Base-by-base conservation (phyloP, 2,329 filamentous ascomycete species). In the Macrophomina phaseolina region DNA sequence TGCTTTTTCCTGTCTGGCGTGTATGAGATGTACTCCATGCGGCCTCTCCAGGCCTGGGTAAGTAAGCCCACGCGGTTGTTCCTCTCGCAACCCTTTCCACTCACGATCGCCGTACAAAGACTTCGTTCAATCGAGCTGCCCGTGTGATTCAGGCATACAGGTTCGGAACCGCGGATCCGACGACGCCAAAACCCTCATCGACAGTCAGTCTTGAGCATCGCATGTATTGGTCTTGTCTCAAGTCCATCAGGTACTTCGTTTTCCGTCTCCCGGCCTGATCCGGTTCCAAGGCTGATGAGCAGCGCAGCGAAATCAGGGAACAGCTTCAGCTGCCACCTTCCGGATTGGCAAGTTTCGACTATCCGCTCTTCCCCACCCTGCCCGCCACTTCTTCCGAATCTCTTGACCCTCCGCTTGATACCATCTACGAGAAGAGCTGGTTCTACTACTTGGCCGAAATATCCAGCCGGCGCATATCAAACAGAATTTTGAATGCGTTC, bases 151-250 rank as follows among this genome's bases (percentile, higher is more conserved):
- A 56, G n/a, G 28, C 55, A 11, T 52, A 23, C 56, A 32, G 36
- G n/a, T 18, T 58, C 67, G 53, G 32, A 55, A 45, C 58, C 30
- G 64, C 16, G 52, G 64, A n/a, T 12, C 52, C 36, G 11, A 64
- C 66, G 64, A 56, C 67, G 9, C 67, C 69, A 51, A 67, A 68
- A 4, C 52, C 60, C 5, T 66, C 34, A 5, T 40, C 52, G 6
- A 40, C 34, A 4, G 12, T 40, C 49, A 67, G 70, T 23, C 70
- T 74, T 16, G 73, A 76, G 67, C 71, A 71, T 64, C 67, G 74
- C 14, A 70, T 78, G 14, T 77, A 77, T 56, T 78, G 75, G 76
- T 76, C 74, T 34, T 77, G 75, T 51, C 67, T 77, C 66, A 78
- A 78, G 61, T 75, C 74, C 14, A 73, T 77, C 67, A 72, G 71